Percentiles rank a stretch among this genome's conserved stretches.
phyloP scores from a whole-genome alignment of 1,284 basidiomycete genomes.

The Mycena sp. region DNA sequence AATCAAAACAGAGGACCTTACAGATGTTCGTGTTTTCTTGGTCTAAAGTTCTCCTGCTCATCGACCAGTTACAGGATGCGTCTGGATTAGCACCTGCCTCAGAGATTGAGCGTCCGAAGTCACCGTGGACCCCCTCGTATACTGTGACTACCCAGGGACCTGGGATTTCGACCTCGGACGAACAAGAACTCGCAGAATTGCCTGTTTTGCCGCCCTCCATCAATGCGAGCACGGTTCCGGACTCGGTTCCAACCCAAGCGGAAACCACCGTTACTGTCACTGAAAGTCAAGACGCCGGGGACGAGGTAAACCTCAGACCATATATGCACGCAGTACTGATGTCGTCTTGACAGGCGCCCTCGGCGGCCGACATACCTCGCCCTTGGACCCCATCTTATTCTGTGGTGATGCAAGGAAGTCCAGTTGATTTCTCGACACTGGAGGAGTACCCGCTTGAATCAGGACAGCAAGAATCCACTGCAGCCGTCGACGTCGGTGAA shows the following conservation, averaged over 20 bases:
- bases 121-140: conserved; percentile 53
- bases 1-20: background rate
- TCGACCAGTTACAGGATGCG: conserved; percentile 7
- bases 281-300: conserved; percentile 3
- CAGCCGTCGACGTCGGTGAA: background rate
- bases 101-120: conserved; percentile 44
- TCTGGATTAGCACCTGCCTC: conserved; percentile 13
- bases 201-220: conserved; percentile 23
- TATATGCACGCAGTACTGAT: background rate
- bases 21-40: background rate
- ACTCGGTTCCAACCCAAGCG: background rate
- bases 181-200: conserved; percentile 26
- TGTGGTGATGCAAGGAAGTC: conserved; percentile 42
- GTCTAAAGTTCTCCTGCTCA: background rate
- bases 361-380: conserved; percentile 5
- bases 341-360: background rate
- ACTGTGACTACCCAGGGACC: conserved; percentile 40
- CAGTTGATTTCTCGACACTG: conserved; percentile 6
- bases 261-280: conserved; percentile 27
- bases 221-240: background rate
- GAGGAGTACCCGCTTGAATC: conserved; percentile 8
- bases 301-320: conserved; percentile 7
- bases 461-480: background rate
- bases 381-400: conserved; percentile 47
- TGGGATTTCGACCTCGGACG: conserved; percentile 26